phyloP scores from a whole-genome alignment of 805 yeast species.

The Wickerhamiella siamensis region DNA sequence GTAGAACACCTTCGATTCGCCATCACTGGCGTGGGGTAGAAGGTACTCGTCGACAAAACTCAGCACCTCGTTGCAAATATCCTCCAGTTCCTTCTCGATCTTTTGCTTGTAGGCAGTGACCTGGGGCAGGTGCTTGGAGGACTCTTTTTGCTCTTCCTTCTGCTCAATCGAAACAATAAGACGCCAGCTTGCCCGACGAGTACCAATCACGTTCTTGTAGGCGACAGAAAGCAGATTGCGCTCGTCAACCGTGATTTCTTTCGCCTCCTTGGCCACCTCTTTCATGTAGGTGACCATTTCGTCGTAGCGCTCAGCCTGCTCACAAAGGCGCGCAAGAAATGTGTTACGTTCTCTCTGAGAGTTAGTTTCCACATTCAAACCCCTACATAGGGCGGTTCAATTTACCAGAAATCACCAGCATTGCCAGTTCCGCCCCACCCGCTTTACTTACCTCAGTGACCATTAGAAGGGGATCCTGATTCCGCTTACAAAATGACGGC shows the following conservation, averaged over 20 bases:
- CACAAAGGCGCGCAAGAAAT: slow-evolving; percentile 94
- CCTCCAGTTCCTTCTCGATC: slow-evolving; percentile 83
- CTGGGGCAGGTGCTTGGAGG: slow-evolving; percentile 70
- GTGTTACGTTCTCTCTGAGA: slow-evolving; percentile 75
- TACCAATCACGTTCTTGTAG: slow-evolving; percentile 96
- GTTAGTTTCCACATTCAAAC: too few relatives aligned
- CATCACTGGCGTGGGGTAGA: slow-evolving; percentile 87
- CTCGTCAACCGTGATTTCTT: slow-evolving; percentile 93
- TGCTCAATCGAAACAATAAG: slow-evolving; percentile 96
- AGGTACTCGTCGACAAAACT: slow-evolving; percentile 76
- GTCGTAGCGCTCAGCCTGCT: slow-evolving; percentile 99
- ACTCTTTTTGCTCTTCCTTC: slow-evolving; percentile 93
- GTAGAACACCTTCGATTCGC: slow-evolving; percentile 96
- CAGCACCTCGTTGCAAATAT: slow-evolving; percentile 88
- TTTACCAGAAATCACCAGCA: too few relatives aligned
- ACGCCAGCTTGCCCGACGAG: slow-evolving; percentile 99
- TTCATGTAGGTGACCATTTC: slow-evolving; percentile 99
- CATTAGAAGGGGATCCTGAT: not conserved
- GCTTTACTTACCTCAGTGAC: not conserved
- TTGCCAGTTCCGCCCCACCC: too few relatives aligned
- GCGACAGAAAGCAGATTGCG: slow-evolving; percentile 95
- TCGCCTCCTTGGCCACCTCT: slow-evolving; percentile 89
- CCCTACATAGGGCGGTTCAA: too few relatives aligned
- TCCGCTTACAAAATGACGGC: not conserved
- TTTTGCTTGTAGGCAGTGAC: slow-evolving; percentile 90